Evolutionary conservation across 805 yeast species (phyloP).

Genomic region (Myxozyma melibiosi): DNA sequence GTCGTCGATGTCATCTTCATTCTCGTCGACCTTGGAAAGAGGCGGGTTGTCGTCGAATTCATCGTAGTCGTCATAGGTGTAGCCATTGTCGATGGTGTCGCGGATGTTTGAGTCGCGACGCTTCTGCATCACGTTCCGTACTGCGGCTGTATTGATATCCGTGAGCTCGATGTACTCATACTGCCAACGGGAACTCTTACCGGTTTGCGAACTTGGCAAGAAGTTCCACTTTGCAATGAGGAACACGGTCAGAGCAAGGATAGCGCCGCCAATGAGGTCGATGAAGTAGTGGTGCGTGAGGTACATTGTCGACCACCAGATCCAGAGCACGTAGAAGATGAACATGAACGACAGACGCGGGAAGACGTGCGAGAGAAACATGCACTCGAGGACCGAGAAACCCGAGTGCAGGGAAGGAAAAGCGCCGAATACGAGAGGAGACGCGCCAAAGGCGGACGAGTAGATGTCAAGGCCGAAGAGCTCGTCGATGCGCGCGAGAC

Average conservation of each 20-base stretch:
- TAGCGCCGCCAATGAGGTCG: conserved; percentile 89
- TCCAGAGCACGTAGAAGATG: conserved; percentile 78
- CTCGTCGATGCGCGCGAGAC: conserved; percentile 82
- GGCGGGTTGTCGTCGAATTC: neutral
- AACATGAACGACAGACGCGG: conserved; percentile 70
- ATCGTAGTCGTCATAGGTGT: neutral
- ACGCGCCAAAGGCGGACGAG: conserved; percentile 75
- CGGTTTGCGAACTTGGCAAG: conserved; percentile 57
- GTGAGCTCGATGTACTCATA: conserved; percentile 43
- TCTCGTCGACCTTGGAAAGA: neutral
- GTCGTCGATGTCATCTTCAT: conserved; percentile 4
- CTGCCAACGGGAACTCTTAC: conserved; percentile 48
- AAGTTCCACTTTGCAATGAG: conserved; percentile 62
- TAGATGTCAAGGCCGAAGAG: conserved; percentile 80
- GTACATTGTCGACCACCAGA: conserved; percentile 99
- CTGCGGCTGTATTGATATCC: conserved; percentile 14
- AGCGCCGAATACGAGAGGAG: conserved; percentile 95
- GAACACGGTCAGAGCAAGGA: conserved; percentile 70
- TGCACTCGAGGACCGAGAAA: conserved; percentile 89
- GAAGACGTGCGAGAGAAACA: conserved; percentile 80
- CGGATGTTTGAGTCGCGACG: conserved; percentile 4
- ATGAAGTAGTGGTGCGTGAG: conserved; percentile 94
- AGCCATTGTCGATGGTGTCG: neutral
- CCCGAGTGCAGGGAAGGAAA: conserved; percentile 86
- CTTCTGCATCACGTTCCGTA: neutral